phyloP scores from a whole-genome alignment of 1,284 basidiomycete genomes.

The Moniliophthora roreri region DNA sequence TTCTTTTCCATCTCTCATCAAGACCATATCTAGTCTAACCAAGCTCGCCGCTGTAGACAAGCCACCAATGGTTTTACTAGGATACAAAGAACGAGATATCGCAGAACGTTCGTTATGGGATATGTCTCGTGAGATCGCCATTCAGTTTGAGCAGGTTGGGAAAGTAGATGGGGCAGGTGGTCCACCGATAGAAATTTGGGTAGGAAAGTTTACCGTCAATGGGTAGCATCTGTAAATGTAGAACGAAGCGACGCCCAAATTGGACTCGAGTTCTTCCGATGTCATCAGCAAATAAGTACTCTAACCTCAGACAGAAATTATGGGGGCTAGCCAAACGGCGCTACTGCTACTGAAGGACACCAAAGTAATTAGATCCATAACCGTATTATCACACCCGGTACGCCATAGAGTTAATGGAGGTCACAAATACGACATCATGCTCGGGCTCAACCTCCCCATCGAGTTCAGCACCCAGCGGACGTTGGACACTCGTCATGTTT shows the following conservation, averaged over 20 bases:
- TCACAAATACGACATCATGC: too few species aligned
- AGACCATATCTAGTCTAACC: conserved; percentile 50
- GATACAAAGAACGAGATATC: conserved; percentile 81
- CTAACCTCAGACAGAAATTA: too few species aligned
- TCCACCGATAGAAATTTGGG: conserved; percentile 73
- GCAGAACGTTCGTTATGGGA: conserved; percentile 75
- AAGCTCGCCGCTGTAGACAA: conserved; percentile 18
- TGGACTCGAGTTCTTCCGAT: neutral
- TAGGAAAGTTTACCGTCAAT: conserved; percentile 25
- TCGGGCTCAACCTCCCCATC: too few species aligned
- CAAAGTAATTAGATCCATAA: too few species aligned
- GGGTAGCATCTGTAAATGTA: neutral
- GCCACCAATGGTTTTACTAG: conserved; percentile 60
- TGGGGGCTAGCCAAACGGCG: too few species aligned
- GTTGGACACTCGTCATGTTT: too few species aligned
- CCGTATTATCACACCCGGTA: too few species aligned
- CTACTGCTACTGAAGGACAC: too few species aligned
- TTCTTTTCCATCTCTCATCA: conserved; percentile 71
- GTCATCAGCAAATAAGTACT: too few species aligned
- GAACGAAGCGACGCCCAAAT: neutral
- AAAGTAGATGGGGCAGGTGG: conserved; percentile 55
- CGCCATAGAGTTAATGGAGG: too few species aligned
- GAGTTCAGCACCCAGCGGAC: too few species aligned
- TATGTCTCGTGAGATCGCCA: conserved; percentile 47
- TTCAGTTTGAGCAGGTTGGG: conserved; percentile 57